These are phyloP conservation scores for Lentinula aciculospora DNA, from an alignment of 768 basidiomycete genomes.

Conservation along the genomic window DNA sequence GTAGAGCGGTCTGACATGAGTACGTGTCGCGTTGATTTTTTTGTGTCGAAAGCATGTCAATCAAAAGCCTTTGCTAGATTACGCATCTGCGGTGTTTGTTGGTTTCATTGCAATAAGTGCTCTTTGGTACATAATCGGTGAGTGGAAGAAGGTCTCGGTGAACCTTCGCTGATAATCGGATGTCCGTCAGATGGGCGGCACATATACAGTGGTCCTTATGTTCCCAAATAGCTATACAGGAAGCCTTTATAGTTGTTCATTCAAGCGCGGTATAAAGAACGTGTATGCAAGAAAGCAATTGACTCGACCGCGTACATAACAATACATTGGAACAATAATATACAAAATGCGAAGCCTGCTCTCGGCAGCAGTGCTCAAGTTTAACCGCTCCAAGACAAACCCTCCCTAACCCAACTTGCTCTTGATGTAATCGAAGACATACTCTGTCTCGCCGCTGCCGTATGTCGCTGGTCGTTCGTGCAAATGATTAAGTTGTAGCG, in stretches of 20 bases:
- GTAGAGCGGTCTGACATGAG: not conserved
- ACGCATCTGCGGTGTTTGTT: not conserved
- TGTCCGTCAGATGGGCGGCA: not conserved
- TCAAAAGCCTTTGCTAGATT: not conserved
- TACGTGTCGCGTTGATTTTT: not conserved
- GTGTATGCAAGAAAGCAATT: not conserved
- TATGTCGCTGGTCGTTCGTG: not conserved
- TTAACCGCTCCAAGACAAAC: not conserved
- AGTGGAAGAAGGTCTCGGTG: not conserved
- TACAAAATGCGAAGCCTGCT: not conserved
- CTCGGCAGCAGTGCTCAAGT: not conserved
- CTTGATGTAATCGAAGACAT: constrained; percentile 2
- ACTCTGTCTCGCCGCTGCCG: not conserved
- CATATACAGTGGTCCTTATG: not conserved
- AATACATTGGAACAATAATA: not conserved
- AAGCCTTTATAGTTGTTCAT: not conserved
- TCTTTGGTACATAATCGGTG: not conserved
- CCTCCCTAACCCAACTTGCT: not conserved
- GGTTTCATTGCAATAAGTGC: not conserved
- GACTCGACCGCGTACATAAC: not conserved
- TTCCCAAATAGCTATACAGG: not conserved
- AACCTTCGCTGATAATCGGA: not conserved
- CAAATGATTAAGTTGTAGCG: not conserved
- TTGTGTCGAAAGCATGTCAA: not conserved
- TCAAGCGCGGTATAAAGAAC: not conserved